A percentile compares a stretch with the other conserved stretches of the same genome.
These are phyloP conservation scores for Geotrichum australiense DNA, from an alignment of 1,139 yeast genomes.

Conservation along the genomic window DNA sequence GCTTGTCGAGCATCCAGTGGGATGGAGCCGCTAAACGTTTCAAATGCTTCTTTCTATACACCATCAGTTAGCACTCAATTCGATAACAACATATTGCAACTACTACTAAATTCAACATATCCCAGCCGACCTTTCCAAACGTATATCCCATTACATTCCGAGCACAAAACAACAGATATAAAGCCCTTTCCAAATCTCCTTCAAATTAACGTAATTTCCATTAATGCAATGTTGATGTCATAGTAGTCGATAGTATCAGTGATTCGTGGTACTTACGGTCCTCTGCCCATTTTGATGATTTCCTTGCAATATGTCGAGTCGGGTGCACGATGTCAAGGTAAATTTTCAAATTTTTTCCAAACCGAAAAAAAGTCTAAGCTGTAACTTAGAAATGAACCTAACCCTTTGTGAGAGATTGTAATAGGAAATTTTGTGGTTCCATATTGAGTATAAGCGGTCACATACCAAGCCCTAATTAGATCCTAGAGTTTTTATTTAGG, in stretches of 20 bases:
- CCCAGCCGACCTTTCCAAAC: too few relatives aligned
- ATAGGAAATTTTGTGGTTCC: too few relatives aligned
- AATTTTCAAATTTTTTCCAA: slow-evolving; percentile 12
- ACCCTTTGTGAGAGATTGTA: slow-evolving; percentile 1
- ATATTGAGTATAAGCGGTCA: too few relatives aligned
- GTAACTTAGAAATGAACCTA: slow-evolving; percentile 10
- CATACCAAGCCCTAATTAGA: too few relatives aligned
- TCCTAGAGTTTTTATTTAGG: too few relatives aligned
- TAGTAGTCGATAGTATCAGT: neutral
- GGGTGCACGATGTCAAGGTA: slow-evolving; percentile 17
- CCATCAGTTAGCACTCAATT: slow-evolving; percentile 5
- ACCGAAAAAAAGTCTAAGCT: slow-evolving; percentile 2
- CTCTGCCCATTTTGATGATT: slow-evolving; percentile 73
- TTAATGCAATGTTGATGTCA: neutral
- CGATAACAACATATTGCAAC: neutral
- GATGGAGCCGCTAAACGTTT: slow-evolving; percentile 63
- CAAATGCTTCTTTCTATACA: slow-evolving; percentile 14
- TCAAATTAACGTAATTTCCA: too few relatives aligned
- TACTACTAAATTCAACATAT: too few relatives aligned
- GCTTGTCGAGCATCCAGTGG: slow-evolving; percentile 99
- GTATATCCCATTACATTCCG: too few relatives aligned
- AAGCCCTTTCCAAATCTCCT: too few relatives aligned
- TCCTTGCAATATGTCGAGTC: slow-evolving; percentile 14
- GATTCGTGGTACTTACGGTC: slow-evolving; percentile 72
- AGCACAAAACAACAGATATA: too few relatives aligned